Evolutionary conservation across 768 basidiomycete genomes (phyloP).

Genomic region (Leccinum uliginosum): DNA sequence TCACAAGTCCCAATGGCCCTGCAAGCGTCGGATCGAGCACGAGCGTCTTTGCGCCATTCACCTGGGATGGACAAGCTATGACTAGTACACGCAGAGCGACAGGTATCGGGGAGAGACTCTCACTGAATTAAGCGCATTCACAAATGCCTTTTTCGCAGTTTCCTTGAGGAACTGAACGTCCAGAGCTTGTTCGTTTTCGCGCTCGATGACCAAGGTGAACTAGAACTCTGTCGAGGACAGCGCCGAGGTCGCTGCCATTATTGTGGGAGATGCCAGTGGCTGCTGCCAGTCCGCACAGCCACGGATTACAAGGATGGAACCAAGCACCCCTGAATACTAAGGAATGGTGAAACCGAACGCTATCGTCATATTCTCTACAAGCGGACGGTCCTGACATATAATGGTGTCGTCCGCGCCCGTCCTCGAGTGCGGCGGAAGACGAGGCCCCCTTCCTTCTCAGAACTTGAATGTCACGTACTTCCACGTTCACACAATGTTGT

Average conservation of each 20-base stretch:
- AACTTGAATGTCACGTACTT: no score
- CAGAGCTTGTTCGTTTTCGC: conserved; percentile 38
- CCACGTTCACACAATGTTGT: no score
- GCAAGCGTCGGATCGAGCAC: conserved; percentile 87
- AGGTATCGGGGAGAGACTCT: conserved; percentile 1
- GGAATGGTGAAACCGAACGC: background rate
- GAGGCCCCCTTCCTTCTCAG: no score
- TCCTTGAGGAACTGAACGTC: conserved; percentile 72
- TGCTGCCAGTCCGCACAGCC: conserved; percentile 29
- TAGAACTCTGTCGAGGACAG: conserved; percentile 35
- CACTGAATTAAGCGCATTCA: conserved; percentile 87
- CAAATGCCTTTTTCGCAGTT: conserved; percentile 71
- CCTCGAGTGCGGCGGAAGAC: no score
- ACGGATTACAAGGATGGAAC: conserved; percentile 16
- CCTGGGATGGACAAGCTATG: conserved; percentile 37
- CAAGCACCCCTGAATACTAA: background rate
- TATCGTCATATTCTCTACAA: background rate
- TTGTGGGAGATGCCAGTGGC: conserved; percentile 9
- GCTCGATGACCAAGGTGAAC: conserved; percentile 28
- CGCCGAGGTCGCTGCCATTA: conserved; percentile 27
- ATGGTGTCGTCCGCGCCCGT: conserved; percentile 33
- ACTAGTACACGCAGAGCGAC: background rate
- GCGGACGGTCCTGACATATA: background rate
- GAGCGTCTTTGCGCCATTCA: conserved; percentile 93
- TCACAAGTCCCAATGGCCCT: conserved; percentile 91